These are phyloP conservation scores for Globisporangium cystogenes DNA, from an alignment of 352 stramenopile genomes.

Conservation along the genomic window DNA sequence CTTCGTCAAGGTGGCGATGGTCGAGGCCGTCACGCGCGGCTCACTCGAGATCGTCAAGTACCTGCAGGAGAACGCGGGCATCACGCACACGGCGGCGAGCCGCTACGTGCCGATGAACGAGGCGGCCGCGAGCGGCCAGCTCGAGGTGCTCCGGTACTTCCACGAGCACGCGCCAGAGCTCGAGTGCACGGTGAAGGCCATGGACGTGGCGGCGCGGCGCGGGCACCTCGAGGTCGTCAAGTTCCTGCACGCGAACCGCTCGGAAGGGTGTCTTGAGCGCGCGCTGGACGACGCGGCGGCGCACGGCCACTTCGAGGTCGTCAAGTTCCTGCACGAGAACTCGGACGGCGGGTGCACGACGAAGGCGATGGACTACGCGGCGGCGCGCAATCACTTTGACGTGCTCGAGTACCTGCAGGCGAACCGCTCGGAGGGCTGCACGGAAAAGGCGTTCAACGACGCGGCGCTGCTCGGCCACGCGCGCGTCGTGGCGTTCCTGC, in stretches of 20 bases:
- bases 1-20: slow-evolving; percentile 54
- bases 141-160: slow-evolving; percentile 28
- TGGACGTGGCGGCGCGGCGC: slow-evolving; percentile 22
- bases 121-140: slow-evolving; percentile 25
- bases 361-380: slow-evolving; percentile 51
- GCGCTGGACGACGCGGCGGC: slow-evolving; percentile 27
- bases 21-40: slow-evolving; percentile 31
- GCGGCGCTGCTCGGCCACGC: slow-evolving; percentile 31
- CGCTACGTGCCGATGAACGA: slow-evolving; percentile 41
- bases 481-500: slow-evolving; percentile 36
- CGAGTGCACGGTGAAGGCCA: slow-evolving; percentile 20
- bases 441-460: slow-evolving; percentile 39
- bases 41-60: slow-evolving; percentile 45
- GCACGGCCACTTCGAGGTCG: slow-evolving; percentile 21
- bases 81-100: slow-evolving; percentile 38
- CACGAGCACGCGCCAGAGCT: slow-evolving; percentile 22
- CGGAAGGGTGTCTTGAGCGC: slow-evolving; percentile 21
- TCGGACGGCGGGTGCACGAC: slow-evolving; percentile 37
- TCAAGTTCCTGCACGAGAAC: slow-evolving; percentile 27
- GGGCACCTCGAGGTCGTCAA: slow-evolving; percentile 27
- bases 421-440: slow-evolving; percentile 49
- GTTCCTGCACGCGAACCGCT: slow-evolving; percentile 28
- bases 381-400: slow-evolving; percentile 31
- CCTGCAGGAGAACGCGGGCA: slow-evolving; percentile 31
- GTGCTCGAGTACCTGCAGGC: slow-evolving; percentile 44